Conservation (phyloP, 2,329 filamentous ascomycete species). For the Xylaria sp. region DNA sequence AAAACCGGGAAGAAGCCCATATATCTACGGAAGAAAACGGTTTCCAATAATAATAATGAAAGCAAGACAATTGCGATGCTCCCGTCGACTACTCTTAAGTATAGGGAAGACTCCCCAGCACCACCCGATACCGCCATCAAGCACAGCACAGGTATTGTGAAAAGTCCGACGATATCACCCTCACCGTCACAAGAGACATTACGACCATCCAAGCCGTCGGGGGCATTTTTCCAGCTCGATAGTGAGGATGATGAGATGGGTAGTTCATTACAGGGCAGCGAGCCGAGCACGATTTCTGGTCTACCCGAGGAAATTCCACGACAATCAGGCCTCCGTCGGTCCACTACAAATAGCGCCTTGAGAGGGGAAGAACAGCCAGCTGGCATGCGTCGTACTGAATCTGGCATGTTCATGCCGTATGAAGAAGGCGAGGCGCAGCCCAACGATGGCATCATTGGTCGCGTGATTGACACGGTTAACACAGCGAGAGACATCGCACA, state of each 20-base stretch:
- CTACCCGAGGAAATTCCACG: slow-evolving; percentile 36
- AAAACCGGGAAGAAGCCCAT: slow-evolving; percentile 66
- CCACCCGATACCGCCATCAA: slow-evolving; percentile 69
- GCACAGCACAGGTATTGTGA: slow-evolving; percentile 61
- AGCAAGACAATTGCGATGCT: slow-evolving; percentile 90
- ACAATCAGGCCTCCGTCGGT: slow-evolving; percentile 56
- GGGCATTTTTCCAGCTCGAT: slow-evolving; percentile 71
- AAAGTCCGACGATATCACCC: slow-evolving; percentile 68
- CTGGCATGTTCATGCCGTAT: slow-evolving; percentile 92
- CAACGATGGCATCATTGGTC: slow-evolving; percentile 75
- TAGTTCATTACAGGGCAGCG: slow-evolving; percentile 63
- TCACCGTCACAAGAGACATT: slow-evolving; percentile 87
- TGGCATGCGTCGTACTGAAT: slow-evolving; percentile 80
- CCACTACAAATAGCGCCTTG: slow-evolving; percentile 61
- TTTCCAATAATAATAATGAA: slow-evolving; percentile 63
- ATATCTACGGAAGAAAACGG: slow-evolving; percentile 57
- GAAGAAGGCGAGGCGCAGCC: slow-evolving; percentile 74
- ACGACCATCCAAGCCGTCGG: slow-evolving; percentile 73
- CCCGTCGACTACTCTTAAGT: slow-evolving; percentile 88
- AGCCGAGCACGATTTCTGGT: slow-evolving; percentile 44
- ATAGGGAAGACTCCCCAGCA: slow-evolving; percentile 79
- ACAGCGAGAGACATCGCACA: slow-evolving; percentile 76
- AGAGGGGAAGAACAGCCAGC: slow-evolving; percentile 61
- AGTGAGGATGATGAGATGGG: slow-evolving; percentile 66
- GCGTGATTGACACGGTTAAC: slow-evolving; percentile 83